A percentile compares a stretch with the other conserved stretches of the same genome.
Evolutionary conservation across 768 basidiomycete species (phyloP).

Genomic region (Mrakia frigida): DNA sequence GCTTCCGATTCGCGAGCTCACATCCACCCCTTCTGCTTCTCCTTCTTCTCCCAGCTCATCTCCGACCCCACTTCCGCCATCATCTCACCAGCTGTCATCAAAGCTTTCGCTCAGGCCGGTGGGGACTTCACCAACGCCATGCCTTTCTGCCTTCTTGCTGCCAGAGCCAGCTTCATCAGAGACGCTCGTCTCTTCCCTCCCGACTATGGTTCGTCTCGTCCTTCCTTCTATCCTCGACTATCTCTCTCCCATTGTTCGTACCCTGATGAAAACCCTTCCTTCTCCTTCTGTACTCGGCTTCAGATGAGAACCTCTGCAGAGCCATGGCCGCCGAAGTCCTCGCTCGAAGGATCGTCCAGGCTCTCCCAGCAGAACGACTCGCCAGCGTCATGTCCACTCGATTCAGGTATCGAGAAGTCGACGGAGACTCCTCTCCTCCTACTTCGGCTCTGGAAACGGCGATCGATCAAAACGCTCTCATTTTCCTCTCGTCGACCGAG

Average conservation of each 20-base stretch:
- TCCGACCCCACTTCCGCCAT: constrained; percentile 73
- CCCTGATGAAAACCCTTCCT: too few species aligned
- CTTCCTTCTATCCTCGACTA: background rate
- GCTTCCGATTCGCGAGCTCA: too few species aligned
- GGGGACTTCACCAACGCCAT: constrained; percentile 86
- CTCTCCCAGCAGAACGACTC: constrained; percentile 58
- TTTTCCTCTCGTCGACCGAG: constrained; percentile 32
- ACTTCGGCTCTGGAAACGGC: constrained; percentile 78
- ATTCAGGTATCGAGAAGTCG: constrained; percentile 62
- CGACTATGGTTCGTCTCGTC: constrained; percentile 9
- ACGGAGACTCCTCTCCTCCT: constrained; percentile 70
- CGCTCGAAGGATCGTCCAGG: constrained; percentile 72
- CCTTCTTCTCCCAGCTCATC: constrained; percentile 46
- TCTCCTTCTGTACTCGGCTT: background rate
- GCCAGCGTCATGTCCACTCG: constrained; percentile 64
- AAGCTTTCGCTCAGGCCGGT: constrained; percentile 69
- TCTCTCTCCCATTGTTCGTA: too few species aligned
- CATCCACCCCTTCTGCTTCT: background rate
- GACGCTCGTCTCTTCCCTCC: constrained; percentile 51
- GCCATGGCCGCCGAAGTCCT: constrained; percentile 75
- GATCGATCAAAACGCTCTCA: constrained; percentile 83
- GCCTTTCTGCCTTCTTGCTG: constrained; percentile 44
- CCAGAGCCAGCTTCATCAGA: constrained; percentile 45
- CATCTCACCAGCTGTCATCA: constrained; percentile 69
- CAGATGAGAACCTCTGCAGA: constrained; percentile 71